These are phyloP conservation scores for Pythium guiyangense DNA, from an alignment of 352 stramenopile genomes.

Conservation along the genomic window DNA sequence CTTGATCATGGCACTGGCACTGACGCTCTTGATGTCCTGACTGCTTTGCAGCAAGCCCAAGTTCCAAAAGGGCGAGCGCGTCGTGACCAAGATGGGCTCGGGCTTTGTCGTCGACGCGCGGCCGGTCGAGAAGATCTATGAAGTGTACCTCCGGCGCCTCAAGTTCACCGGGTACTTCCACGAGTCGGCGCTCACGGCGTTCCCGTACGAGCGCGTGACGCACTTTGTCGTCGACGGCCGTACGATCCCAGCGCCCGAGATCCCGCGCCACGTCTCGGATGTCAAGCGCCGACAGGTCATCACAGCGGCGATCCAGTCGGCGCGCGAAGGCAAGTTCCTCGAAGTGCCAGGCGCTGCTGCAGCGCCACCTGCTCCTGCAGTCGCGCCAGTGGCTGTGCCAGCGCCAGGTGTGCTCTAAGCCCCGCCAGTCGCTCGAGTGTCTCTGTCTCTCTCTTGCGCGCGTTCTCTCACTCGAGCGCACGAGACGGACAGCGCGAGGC, in stretches of 20 bases:
- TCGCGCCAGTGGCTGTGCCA: too few species aligned
- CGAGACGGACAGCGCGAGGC: background rate
- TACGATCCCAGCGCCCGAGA: conserved; percentile 56
- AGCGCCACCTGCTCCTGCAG: background rate
- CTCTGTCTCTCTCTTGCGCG: background rate
- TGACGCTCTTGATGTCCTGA: too few species aligned
- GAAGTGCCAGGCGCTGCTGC: background rate
- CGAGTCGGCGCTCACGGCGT: conserved; percentile 50
- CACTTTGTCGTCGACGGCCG: conserved; percentile 81
- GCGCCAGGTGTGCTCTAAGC: conserved; percentile 1
- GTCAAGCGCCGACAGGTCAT: conserved; percentile 71
- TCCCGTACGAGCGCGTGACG: conserved; percentile 81
- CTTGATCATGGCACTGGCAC: background rate
- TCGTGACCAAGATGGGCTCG: conserved; percentile 73
- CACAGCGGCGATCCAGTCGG: conserved; percentile 61
- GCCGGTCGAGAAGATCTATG: conserved; percentile 66
- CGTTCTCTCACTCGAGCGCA: background rate
- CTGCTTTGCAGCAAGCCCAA: conserved; percentile 44
- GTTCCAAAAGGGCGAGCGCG: conserved; percentile 71
- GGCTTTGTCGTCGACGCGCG: conserved; percentile 66
- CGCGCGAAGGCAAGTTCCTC: conserved; percentile 24
- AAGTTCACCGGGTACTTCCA: conserved; percentile 72
- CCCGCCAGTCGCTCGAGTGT: too few species aligned
- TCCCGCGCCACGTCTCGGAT: conserved; percentile 61
- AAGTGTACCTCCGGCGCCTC: conserved; percentile 71